Conservation (phyloP, 768 basidiomycete species). For the Boletellus ananiceps region DNA sequence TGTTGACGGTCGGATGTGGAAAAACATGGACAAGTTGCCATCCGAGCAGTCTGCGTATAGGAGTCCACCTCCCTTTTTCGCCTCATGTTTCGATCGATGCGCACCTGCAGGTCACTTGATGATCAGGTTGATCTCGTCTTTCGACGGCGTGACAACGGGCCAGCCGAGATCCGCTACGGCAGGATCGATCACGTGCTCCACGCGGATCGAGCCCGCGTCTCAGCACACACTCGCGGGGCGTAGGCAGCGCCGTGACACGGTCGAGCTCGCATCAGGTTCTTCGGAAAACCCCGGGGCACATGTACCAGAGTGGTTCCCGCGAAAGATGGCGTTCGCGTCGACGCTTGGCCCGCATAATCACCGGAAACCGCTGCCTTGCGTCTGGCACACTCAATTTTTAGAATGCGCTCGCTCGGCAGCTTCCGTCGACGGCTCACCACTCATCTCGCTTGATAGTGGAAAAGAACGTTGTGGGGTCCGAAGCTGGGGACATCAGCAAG, state of each 20-base stretch:
- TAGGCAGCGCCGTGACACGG: neutral
- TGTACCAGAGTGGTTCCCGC: too few relatives aligned
- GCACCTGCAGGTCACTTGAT: neutral
- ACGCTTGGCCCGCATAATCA: neutral
- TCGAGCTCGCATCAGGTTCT: too few relatives aligned
- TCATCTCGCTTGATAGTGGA: constrained; percentile 16
- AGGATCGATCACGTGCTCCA: constrained; percentile 1
- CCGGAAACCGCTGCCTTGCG: neutral
- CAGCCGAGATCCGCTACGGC: neutral
- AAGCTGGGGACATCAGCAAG: constrained; percentile 12
- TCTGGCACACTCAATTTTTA: neutral
- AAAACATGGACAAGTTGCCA: neutral
- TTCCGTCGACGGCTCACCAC: constrained; percentile 1
- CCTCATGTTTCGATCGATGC: constrained; percentile 17
- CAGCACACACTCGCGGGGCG: neutral
- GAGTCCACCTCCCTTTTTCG: constrained; percentile 1
- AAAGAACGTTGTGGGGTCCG: constrained; percentile 25
- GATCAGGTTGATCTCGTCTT: neutral
- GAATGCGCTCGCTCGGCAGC: constrained; percentile 3
- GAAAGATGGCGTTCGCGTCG: neutral
- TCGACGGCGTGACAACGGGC: neutral
- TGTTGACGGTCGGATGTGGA: neutral
- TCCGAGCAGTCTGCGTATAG: neutral
- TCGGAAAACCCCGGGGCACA: too few relatives aligned
- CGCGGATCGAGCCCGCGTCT: constrained; percentile 8